Evolutionary conservation across 2,329 filamentous ascomycete genomes (phyloP).

Genomic region (Botryosphaeria dothidea): DNA sequence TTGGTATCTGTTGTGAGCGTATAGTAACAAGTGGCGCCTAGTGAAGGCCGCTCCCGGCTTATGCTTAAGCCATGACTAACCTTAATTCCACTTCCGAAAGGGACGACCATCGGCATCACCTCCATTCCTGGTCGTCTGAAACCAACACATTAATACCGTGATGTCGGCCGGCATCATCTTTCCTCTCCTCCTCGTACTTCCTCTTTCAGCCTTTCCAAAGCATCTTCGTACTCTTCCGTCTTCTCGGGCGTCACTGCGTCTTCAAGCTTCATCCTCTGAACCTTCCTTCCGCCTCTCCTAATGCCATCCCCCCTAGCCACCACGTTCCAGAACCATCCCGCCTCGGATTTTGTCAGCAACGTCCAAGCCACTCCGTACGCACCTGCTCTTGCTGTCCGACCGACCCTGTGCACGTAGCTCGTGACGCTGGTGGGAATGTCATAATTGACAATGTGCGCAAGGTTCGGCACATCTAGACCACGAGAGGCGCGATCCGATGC

Average conservation of each 20-base stretch:
- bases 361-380: conserved; percentile 80
- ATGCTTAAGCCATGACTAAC: not conserved
- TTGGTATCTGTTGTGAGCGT: not conserved
- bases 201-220: conserved; percentile 62
- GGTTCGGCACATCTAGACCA: conserved; percentile 77
- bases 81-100: not conserved
- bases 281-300: conserved; percentile 45
- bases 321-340: conserved; percentile 87
- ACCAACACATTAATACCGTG: not conserved
- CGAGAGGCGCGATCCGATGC: conserved; percentile 92
- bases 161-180: not conserved
- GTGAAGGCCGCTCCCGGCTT: not conserved
- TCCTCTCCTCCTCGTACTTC: conserved; percentile 51
- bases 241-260: conserved; percentile 42
- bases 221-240: conserved; percentile 49
- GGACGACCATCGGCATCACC: not conserved
- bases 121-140: not conserved
- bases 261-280: conserved; percentile 48
- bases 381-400: conserved; percentile 83
- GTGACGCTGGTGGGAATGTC: conserved; percentile 80
- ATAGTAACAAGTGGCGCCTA: not conserved
- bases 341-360: conserved; percentile 77
- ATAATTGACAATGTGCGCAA: conserved; percentile 91
- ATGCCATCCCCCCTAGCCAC: conserved; percentile 63
- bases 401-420: conserved; percentile 88